Evolutionary conservation across 257 asterid species (phyloP), one percentile per base, ranked within the genome.

Genomic region (Henckelia pumila): DNA sequence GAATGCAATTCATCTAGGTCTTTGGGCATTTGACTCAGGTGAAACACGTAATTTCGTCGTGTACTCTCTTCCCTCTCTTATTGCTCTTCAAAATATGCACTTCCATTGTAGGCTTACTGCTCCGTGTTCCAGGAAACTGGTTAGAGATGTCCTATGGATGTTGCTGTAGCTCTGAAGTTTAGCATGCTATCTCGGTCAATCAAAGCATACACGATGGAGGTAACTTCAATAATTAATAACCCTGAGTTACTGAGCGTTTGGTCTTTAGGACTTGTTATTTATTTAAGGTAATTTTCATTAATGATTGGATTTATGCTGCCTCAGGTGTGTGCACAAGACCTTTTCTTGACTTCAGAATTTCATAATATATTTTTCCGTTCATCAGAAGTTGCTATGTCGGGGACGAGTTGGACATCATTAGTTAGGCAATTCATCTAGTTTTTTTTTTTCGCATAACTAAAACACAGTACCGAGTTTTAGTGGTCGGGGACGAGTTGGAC

Each of bases 141-240:
- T 32, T 29, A 61, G 37, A 61, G n/a, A 30, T 60, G 59, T 53
- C 6, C 20, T 61, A 57, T 14, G 33, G 53, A 71, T 62, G 24
- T 53, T 24, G 75, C 66, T 63, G 66, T 25, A 26, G 50, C 64
- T 33, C 47, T 33, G 57, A 21, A 63, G 40, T 70, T 29, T 20
- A 13, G 37, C 49, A 10, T 35, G 76, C n/a, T 32, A 62, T 53
- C 59, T 63, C 58, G 23, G 28, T 25, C 50, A 33, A 25, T 20
- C 57, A 53, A 56, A 63, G 59, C 35, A 49, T 55, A 64, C 76
- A 56, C 64, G 37, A 26, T 24, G 32, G 60, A 8, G 76, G 76
- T 63, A 63, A 69, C 3, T 61, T 62, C 55, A 50, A 49, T 61
- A 20, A 52, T 61, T 52, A 3, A 61, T 61, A 23, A 10, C 13